phyloP scores from a whole-genome alignment of 768 basidiomycete species.

The Aureoboletus auriporus region DNA sequence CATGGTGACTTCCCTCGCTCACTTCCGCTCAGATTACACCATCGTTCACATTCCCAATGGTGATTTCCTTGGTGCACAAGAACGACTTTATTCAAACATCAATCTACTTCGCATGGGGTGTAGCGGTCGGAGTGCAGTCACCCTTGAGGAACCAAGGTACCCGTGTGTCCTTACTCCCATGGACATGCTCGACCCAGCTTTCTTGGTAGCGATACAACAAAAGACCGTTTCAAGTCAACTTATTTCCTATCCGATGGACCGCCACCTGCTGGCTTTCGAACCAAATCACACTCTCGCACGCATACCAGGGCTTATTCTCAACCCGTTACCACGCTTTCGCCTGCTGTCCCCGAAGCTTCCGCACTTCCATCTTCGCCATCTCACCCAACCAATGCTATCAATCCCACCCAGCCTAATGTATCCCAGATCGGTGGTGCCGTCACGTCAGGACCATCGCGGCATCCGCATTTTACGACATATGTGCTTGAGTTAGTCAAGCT shows the following conservation, averaged over 20 bases:
- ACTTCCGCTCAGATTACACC: slow-evolving; percentile 85
- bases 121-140: slow-evolving; percentile 72
- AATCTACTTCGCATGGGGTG: slow-evolving; percentile 83
- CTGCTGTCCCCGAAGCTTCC: slow-evolving; percentile 19
- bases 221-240: slow-evolving; percentile 71
- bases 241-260: slow-evolving; percentile 54
- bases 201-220: slow-evolving; percentile 61
- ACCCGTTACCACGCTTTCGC: slow-evolving; percentile 19
- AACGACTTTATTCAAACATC: slow-evolving; percentile 77
- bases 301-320: slow-evolving; percentile 30
- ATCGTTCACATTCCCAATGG: slow-evolving; percentile 74
- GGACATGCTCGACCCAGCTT: slow-evolving; percentile 7
- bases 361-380: slow-evolving; percentile 23
- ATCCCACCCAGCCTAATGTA: slow-evolving; percentile 13
- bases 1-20: slow-evolving; percentile 80
- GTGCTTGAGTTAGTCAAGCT: slow-evolving; percentile 77
- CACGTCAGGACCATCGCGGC: slow-evolving; percentile 16
- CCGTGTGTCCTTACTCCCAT: slow-evolving; percentile 2
- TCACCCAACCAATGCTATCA: slow-evolving; percentile 14
- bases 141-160: slow-evolving; percentile 71
- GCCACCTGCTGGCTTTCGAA: slow-evolving; percentile 19
- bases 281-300: slow-evolving; percentile 28
- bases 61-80: slow-evolving; percentile 56
- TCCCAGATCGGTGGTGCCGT: slow-evolving; percentile 8
- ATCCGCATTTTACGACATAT: slow-evolving; percentile 51